Conservation (phyloP, 768 basidiomycete species). For the Amanita rimosa region DNA sequence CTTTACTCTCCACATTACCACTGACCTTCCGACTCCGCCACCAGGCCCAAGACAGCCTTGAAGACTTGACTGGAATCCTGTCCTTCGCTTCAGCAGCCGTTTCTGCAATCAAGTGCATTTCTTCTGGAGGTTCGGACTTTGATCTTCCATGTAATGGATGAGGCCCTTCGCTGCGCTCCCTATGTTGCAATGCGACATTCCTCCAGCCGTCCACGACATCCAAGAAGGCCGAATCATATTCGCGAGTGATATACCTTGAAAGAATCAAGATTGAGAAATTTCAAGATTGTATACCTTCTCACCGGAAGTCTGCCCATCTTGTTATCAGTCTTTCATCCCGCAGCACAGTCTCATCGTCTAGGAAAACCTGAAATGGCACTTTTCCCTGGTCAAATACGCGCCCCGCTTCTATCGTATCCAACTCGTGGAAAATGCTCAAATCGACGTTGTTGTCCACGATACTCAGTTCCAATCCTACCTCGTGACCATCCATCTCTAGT, state of each 20-base stretch:
- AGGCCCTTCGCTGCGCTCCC: slow-evolving; percentile 13
- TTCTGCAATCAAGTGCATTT: slow-evolving; percentile 8
- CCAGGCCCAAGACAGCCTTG: slow-evolving; percentile 76
- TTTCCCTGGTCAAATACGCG: slow-evolving; percentile 47
- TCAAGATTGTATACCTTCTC: slow-evolving; percentile 14
- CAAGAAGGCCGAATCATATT: slow-evolving; percentile 66
- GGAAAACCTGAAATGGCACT: slow-evolving; percentile 53
- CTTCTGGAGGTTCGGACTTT: slow-evolving; percentile 29
- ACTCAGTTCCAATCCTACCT: slow-evolving; percentile 67
- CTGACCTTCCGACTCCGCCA: slow-evolving; percentile 45
- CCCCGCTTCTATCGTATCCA: slow-evolving; percentile 43
- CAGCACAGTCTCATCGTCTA: slow-evolving; percentile 53
- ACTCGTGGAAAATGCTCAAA: slow-evolving; percentile 19
- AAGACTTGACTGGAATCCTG: slow-evolving; percentile 25
- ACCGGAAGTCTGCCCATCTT: slow-evolving; percentile 61
- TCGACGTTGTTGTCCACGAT: slow-evolving; percentile 28
- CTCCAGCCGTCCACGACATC: slow-evolving; percentile 68
- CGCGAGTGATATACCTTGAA: slow-evolving; percentile 64
- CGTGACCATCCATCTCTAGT: slow-evolving; percentile 48
- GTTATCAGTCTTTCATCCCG: slow-evolving; percentile 60
- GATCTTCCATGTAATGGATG: slow-evolving; percentile 16
- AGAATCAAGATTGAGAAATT: background rate
- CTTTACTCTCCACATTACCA: slow-evolving; percentile 13
- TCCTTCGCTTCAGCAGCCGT: slow-evolving; percentile 7
- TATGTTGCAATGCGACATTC: slow-evolving; percentile 24